Percentiles rank a stretch among this genome's conserved stretches.
Conservation (phyloP, 805 yeast species). For the Candida vaughaniae region DNA sequence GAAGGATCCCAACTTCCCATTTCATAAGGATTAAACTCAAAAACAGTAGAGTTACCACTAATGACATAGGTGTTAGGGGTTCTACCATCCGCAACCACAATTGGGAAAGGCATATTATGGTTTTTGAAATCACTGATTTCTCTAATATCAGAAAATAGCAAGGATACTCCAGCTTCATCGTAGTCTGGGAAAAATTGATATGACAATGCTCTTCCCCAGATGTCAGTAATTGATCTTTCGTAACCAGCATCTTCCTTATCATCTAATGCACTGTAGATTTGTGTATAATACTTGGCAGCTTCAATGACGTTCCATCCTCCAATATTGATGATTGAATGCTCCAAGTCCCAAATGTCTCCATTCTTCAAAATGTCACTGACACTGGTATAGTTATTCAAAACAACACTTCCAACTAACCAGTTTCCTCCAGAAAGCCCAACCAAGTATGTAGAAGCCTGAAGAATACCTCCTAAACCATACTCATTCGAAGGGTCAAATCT, state of each 20-base stretch:
- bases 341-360: constrained; percentile 37
- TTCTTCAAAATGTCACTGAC: constrained; percentile 37
- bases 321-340: constrained; percentile 71
- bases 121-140: constrained; percentile 22
- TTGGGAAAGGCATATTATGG: constrained; percentile 40
- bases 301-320: constrained; percentile 57
- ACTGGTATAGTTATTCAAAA: constrained; percentile 56
- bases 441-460: constrained; percentile 70
- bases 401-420: constrained; percentile 65
- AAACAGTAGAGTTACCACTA: constrained; percentile 36
- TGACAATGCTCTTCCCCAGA: constrained; percentile 43
- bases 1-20: constrained; percentile 89
- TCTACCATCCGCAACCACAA: constrained; percentile 39
- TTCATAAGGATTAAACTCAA: constrained; percentile 40
- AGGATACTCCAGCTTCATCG: constrained; percentile 24
- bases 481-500: constrained; percentile 54
- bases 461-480: constrained; percentile 70
- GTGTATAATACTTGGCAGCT: constrained; percentile 55
- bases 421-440: constrained; percentile 69
- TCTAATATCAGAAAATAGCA: constrained; percentile 32
- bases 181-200: constrained; percentile 36
- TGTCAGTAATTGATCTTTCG: constrained; percentile 38
- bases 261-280: constrained; percentile 25
- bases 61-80: constrained; percentile 30
- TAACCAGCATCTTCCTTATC: constrained; percentile 39